Percentiles rank a stretch among this genome's conserved stretches.
Evolutionary conservation across 2,329 filamentous ascomycete genomes (phyloP).

Genomic region (Endocalyx cinctus): DNA sequence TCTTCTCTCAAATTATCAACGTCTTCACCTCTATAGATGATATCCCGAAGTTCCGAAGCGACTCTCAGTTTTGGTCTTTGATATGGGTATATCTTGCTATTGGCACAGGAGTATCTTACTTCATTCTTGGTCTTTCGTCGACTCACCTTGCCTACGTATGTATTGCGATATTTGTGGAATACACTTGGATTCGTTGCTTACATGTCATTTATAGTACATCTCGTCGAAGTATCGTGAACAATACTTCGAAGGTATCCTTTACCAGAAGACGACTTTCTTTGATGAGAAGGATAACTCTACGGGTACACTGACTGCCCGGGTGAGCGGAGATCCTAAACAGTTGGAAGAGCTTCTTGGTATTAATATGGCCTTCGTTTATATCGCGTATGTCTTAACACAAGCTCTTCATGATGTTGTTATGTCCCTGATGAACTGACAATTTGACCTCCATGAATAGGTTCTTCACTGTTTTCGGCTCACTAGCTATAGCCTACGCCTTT

Average conservation of each 20-base stretch:
- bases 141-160: slow-evolving; percentile 39
- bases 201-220: slow-evolving; percentile 35
- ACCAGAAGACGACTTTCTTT: slow-evolving; percentile 56
- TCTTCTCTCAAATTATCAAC: slow-evolving; percentile 50
- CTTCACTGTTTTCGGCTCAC: slow-evolving; percentile 60
- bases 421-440: no score
- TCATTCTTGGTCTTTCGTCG: slow-evolving; percentile 39
- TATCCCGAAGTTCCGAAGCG: slow-evolving; percentile 28
- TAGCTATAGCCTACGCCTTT: slow-evolving; percentile 65
- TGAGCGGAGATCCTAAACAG: slow-evolving; percentile 53
- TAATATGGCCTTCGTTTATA: slow-evolving; percentile 59
- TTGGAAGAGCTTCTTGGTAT: slow-evolving; percentile 59
- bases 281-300: slow-evolving; percentile 56
- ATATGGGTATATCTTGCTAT: slow-evolving; percentile 61
- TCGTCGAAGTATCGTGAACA: slow-evolving; percentile 53
- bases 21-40: slow-evolving; percentile 38
- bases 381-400: slow-evolving; percentile 35
- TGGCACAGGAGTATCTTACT: slow-evolving; percentile 49
- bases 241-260: slow-evolving; percentile 57
- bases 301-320: slow-evolving; percentile 53
- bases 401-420: no score
- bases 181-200: no score
- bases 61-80: slow-evolving; percentile 57
- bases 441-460: no score
- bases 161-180: no score